Conservation (phyloP, 495 filamentous ascomycete genomes). For the Jackrogersella multiformis region DNA sequence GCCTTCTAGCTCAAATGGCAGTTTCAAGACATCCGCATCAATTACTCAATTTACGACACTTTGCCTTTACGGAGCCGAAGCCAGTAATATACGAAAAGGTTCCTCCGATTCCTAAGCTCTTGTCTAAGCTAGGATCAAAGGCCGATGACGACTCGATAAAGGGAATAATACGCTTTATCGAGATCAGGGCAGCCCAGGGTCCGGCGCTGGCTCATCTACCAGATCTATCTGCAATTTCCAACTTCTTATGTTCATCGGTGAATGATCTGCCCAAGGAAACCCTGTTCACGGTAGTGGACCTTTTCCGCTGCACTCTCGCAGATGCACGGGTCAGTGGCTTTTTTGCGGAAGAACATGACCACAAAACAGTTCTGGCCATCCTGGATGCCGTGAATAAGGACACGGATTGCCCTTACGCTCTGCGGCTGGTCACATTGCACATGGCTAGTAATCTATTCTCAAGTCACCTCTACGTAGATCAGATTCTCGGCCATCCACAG, state of each 20-base stretch:
- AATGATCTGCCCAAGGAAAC: constrained; percentile 62
- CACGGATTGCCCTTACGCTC: constrained; percentile 72
- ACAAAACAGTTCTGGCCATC: constrained; percentile 70
- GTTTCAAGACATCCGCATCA: constrained; percentile 81
- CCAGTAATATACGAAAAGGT: constrained; percentile 79
- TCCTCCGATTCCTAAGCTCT: constrained; percentile 84
- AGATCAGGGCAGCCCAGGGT: constrained; percentile 60
- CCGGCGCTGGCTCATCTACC: constrained; percentile 70
- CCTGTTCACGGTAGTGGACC: constrained; percentile 82
- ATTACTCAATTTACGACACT: constrained; percentile 71
- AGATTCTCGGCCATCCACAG: constrained; percentile 50
- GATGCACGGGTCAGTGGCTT: constrained; percentile 88
- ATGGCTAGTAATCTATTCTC: constrained; percentile 71
- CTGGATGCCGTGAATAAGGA: constrained; percentile 66
- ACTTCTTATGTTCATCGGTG: constrained; percentile 61
- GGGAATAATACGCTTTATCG: constrained; percentile 72
- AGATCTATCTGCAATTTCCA: constrained; percentile 63
- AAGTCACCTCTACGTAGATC: constrained; percentile 63
- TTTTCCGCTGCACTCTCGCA: constrained; percentile 77
- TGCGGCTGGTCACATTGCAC: constrained; percentile 81
- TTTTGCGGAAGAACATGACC: constrained; percentile 78
- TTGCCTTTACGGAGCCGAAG: constrained; percentile 68
- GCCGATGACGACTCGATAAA: constrained; percentile 63
- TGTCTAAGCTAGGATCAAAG: constrained; percentile 72
- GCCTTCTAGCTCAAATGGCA: constrained; percentile 77